phyloP scores from a whole-genome alignment of 495 filamentous ascomycete genomes.

The Penicillium paxilli region DNA sequence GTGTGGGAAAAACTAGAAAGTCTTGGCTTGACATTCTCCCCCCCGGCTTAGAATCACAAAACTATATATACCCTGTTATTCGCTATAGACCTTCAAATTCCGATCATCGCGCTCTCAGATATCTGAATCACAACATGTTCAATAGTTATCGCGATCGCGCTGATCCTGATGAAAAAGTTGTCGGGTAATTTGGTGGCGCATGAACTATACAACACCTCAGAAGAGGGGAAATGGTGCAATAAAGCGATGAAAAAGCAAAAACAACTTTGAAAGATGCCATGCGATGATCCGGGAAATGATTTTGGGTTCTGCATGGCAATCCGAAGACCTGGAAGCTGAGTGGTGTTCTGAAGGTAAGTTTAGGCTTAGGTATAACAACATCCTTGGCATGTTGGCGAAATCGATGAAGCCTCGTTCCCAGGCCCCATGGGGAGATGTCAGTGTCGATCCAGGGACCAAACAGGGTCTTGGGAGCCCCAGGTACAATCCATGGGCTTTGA shows the following conservation, averaged over 20 bases:
- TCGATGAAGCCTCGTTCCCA: conserved; percentile 6
- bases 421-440: conserved; percentile 8
- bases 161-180: not conserved
- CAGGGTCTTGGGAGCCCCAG: not conserved
- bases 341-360: conserved; percentile 2
- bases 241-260: not conserved
- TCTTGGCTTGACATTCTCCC: not conserved
- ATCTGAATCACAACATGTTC: conserved; percentile 2
- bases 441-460: conserved; percentile 19
- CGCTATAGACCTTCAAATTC: not conserved
- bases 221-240: conserved; percentile 11
- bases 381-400: conserved; percentile 32
- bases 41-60: not conserved
- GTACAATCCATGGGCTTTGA: not conserved
- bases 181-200: not conserved
- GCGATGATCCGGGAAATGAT: no score
- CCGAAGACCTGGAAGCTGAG: not conserved
- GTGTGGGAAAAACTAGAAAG: not conserved
- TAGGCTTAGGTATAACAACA: conserved; percentile 21
- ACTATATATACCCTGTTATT: not conserved
- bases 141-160: conserved; percentile 8
- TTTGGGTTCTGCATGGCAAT: not conserved
- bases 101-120: no score
- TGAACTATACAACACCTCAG: not conserved
- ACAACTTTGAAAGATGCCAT: no score